Evolutionary conservation across 2,329 filamentous ascomycete genomes (phyloP), one percentile per base, ranked within the genome.

Genomic region (Sporothrix mexicana): DNA sequence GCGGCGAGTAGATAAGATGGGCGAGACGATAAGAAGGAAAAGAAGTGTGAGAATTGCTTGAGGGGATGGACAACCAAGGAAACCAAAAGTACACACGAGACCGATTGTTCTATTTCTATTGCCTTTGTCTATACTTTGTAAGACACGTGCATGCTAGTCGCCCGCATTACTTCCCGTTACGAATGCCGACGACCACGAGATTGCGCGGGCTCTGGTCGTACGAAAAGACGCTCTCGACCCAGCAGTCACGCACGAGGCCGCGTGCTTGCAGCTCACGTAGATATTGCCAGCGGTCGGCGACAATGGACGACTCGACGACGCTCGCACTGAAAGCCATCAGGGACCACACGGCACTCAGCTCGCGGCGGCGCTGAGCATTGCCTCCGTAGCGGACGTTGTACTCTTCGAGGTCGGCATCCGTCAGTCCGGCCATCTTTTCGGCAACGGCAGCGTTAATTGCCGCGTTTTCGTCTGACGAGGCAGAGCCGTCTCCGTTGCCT

Each of bases 251-350:
- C 61, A 94, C 90, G 7, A 91, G 83, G 7, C 61, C 62, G 0
- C 15, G 25, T 57, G 91, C 88, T 68, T 83, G 78, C 77, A 97
- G 93, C 83, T 99, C 95, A 73, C 85, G 88, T 76, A 99, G 84
- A 83, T 91, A 99, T 74, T 93, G 84, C 93, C 94, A 99, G 62
- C 96, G 88, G 84, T 99, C 96, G 62, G 92, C 89, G 69, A 97
- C 94, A 77, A 99, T 95, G 73, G 97, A 84, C 45, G 94, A 93
- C 84, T 99, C 96, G 2, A 97, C 91, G 3, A 97, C 92, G 23
- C 90, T 90, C 2, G 95, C 95, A 80, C 94, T 97, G 78, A 97
- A 98, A 0, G 96, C 95, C 95, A 99, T 99, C 78, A 99, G 81
- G 77, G 90, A 94, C 96, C 96, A 99, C 73, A 97, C 89, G 8